phyloP scores from a whole-genome alignment of 2,329 filamentous ascomycete species.

The Ophiostoma tasmaniense region DNA sequence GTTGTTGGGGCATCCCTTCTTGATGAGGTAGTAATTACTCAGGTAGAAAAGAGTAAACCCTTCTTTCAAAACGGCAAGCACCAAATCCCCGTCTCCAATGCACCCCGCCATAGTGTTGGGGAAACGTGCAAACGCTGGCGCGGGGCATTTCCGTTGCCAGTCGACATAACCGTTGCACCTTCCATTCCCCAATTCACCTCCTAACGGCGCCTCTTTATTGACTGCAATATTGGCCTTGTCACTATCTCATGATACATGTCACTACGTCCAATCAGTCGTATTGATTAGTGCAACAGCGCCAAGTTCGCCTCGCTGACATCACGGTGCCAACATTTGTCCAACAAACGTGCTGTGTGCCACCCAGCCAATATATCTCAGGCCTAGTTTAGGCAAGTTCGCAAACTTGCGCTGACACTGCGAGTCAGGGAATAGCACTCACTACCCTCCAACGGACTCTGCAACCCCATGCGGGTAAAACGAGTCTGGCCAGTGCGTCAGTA shows the following conservation, averaged over 20 bases:
- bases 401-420: not conserved
- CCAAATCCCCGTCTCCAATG: not conserved
- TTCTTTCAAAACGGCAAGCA: not conserved
- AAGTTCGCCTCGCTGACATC: not conserved
- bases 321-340: not conserved
- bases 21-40: too few species aligned
- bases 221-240: not conserved
- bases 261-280: not conserved
- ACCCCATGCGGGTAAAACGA: not conserved
- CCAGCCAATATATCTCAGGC: not conserved
- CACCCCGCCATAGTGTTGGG: not conserved
- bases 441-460: not conserved
- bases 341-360: not conserved
- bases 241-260: not conserved
- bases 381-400: not conserved
- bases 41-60: too few species aligned
- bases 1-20: not conserved
- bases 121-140: not conserved
- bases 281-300: not conserved
- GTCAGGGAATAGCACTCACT: not conserved
- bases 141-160: not conserved
- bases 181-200: not conserved
- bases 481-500: not conserved
- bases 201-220: not conserved
- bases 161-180: not conserved